Base-by-base conservation (phyloP, 371 early-diverging fungal genomes). In the Mucor circinelloides region DNA sequence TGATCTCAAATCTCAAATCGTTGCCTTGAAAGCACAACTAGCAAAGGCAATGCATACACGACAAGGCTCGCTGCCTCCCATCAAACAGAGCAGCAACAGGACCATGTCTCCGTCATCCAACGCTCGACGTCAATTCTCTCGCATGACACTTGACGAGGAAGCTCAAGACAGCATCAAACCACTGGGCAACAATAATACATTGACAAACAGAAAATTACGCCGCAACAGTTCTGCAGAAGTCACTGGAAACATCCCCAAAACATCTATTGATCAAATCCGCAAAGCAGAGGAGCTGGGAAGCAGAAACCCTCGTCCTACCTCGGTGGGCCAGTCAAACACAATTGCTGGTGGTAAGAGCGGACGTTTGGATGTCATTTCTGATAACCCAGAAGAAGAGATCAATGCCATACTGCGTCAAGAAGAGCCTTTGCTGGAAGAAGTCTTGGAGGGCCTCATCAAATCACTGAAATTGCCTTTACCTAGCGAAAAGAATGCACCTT, bases 401-500 rank as follows among this genome's bases (percentile, higher is more conserved):
- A 80, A 79, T 42, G 70, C 74, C 30, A 80, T 90, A 59, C 75
- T 91, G 21, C 81, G 83, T 32, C 85, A 85, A 70, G 96, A 95
- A 69, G 91, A 91, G 34, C 83, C 83, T 2, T 84, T 98, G 30
- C 90, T 92, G 42, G 89, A 94, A 36, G 97, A 97, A 81, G 86
- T 98, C 10, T 75, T 95, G 38, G 92, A 92, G 64, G 94, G 94
- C 34, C 85, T 98, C 28, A 91, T 98, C 64, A 91, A 90, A 69
- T 90, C 91, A 63, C 80, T 96, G 32, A 91, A 92, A 68, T 91
- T 96, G 64, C 97, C 97, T 13, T 75, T 95, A 32, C 96, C 96
- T 25, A 92, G 88, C 72, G 79, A 93, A 21, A 91, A 93, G 57
- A 89, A 91, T 28, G 88, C 91, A 57, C 93, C 93, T 19, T 86